phyloP scores from a whole-genome alignment of 495 filamentous ascomycete genomes.

The Penicillium subrubescens region DNA sequence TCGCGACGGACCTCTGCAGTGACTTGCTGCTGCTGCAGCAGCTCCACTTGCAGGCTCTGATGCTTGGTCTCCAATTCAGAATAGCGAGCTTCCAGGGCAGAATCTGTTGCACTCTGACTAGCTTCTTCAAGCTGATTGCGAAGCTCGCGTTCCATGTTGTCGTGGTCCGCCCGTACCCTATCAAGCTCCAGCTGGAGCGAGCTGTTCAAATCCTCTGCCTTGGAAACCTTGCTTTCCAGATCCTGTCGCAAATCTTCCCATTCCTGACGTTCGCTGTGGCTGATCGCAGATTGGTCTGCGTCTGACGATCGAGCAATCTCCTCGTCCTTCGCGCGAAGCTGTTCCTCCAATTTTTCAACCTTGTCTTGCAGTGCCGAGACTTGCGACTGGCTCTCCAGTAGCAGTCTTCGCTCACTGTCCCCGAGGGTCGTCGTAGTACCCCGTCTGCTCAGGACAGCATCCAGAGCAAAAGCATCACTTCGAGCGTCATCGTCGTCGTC shows the following conservation, averaged over 20 bases:
- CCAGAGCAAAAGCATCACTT: slow-evolving; percentile 64
- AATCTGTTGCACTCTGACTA: slow-evolving; percentile 38
- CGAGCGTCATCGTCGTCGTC: slow-evolving; percentile 66
- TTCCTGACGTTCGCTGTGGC: slow-evolving; percentile 56
- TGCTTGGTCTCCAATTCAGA: slow-evolving; percentile 71
- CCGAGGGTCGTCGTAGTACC: slow-evolving; percentile 53
- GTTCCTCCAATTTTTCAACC: slow-evolving; percentile 68
- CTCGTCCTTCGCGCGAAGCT: slow-evolving; percentile 58
- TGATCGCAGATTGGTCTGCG: slow-evolving; percentile 32
- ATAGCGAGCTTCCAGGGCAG: slow-evolving; percentile 56
- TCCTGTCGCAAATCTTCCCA: slow-evolving; percentile 73
- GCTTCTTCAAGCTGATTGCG: slow-evolving; percentile 64
- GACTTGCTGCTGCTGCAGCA: slow-evolving; percentile 76
- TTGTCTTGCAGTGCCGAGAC: slow-evolving; percentile 74
- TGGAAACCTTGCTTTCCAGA: slow-evolving; percentile 75
- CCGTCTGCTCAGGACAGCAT: slow-evolving; percentile 59
- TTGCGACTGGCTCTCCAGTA: slow-evolving; percentile 77
- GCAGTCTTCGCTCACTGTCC: slow-evolving; percentile 68
- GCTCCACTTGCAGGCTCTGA: slow-evolving; percentile 66
- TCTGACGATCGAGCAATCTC: slow-evolving; percentile 50
- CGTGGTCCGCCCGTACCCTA: slow-evolving; percentile 66
- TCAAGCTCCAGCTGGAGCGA: slow-evolving; percentile 79
- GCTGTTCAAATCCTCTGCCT: slow-evolving; percentile 76
- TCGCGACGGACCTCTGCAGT: slow-evolving; percentile 87
- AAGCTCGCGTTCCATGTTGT: slow-evolving; percentile 62